Evolutionary conservation across 2,329 filamentous ascomycete species (phyloP).

Genomic region (Epichloe baconii): DNA sequence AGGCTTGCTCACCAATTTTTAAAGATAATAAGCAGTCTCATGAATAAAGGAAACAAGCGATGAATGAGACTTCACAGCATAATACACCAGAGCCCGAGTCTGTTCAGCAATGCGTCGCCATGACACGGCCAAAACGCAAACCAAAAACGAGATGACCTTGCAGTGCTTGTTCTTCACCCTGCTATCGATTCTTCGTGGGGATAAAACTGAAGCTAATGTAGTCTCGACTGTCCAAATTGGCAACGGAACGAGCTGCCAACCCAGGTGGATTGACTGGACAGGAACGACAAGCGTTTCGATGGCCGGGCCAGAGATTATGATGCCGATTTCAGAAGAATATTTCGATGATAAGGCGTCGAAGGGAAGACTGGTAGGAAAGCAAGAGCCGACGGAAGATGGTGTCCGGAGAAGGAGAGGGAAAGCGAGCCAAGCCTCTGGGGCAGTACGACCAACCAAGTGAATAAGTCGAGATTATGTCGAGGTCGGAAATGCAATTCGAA

Average conservation of each 20-base stretch:
- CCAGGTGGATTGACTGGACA: background rate
- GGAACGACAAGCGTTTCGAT: background rate
- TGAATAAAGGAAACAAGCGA: background rate
- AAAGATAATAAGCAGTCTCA: conserved; percentile 9
- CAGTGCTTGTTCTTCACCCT: background rate
- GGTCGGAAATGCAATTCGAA: background rate
- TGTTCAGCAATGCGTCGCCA: conserved; percentile 1
- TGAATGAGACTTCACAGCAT: conserved; percentile 1
- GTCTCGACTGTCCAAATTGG: background rate
- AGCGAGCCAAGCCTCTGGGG: background rate
- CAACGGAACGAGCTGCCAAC: background rate
- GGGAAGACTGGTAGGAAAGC: background rate
- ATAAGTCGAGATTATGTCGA: too few species aligned
- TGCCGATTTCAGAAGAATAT: background rate
- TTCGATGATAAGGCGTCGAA: background rate
- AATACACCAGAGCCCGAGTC: background rate
- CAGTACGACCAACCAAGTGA: background rate
- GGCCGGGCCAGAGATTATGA: background rate
- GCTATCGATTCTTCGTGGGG: background rate
- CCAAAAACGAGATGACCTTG: background rate
- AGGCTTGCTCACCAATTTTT: background rate
- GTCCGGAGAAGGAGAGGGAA: background rate
- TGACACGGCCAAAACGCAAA: background rate
- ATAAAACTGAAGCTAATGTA: background rate
- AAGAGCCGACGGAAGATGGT: background rate